phyloP scores from a whole-genome alignment of 805 yeast species.

The Myxozyma melibiosi region DNA sequence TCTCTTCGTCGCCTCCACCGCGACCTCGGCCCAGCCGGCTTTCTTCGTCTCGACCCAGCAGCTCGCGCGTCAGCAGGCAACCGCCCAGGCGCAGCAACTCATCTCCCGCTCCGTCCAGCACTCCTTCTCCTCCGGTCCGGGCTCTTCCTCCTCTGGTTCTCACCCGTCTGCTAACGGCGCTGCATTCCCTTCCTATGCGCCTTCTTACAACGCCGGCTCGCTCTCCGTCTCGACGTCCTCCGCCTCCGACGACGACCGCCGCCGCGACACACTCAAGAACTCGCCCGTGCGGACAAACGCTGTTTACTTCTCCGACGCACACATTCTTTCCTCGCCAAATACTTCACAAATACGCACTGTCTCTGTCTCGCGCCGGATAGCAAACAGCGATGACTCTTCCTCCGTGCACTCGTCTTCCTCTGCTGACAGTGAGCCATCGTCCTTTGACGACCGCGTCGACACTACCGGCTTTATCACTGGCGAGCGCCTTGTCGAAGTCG shows the following conservation, averaged over 20 bases:
- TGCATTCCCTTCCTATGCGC: conserved; percentile 29
- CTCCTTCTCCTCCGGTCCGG: conserved; percentile 26
- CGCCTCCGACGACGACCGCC: conserved; percentile 29
- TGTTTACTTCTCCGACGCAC: neutral
- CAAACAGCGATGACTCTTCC: neutral
- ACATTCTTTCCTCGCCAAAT: neutral
- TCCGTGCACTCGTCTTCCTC: too few species aligned
- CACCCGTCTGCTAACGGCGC: conserved; percentile 31
- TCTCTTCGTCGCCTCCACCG: conserved; percentile 42
- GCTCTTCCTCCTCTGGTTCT: conserved; percentile 10
- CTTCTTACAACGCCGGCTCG: conserved; percentile 13
- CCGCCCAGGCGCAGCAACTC: conserved; percentile 40
- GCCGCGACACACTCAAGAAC: conserved; percentile 3
- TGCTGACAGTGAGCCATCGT: neutral
- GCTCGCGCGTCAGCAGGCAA: conserved; percentile 43
- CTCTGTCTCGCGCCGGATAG: conserved; percentile 5
- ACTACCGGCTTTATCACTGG: conserved; percentile 11
- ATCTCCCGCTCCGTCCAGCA: conserved; percentile 21
- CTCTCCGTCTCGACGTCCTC: conserved; percentile 24
- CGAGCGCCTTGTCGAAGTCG: conserved; percentile 29
- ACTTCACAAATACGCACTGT: neutral
- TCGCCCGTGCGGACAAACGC: neutral
- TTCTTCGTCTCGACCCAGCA: conserved; percentile 48
- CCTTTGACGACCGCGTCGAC: conserved; percentile 12
- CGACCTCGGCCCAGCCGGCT: conserved; percentile 41